These are phyloP conservation scores for Stipa capillata DNA, from an alignment of 176 grass and related monocot species.

Conservation along the genomic window DNA sequence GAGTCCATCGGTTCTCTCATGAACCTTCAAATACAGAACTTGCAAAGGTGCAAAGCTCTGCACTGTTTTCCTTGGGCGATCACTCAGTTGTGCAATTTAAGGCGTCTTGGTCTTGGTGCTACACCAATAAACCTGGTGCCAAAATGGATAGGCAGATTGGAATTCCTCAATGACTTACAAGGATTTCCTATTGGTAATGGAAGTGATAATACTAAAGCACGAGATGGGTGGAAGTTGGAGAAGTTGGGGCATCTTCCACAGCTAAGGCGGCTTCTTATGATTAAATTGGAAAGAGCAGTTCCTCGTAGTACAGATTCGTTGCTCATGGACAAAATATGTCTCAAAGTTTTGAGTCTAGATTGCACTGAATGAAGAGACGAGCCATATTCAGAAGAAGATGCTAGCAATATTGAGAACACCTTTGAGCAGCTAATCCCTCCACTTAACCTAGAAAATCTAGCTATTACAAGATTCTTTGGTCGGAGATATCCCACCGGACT, in stretches of 20 bases:
- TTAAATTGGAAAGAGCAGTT: neutral
- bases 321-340: neutral
- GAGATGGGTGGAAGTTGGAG: constrained; percentile 1
- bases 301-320: neutral
- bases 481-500: too few species aligned
- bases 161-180: too few species aligned
- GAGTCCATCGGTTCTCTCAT: neutral
- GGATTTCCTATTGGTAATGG: neutral
- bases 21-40: constrained; percentile 7
- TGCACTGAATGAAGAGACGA: too few species aligned
- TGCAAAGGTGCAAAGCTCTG: neutral
- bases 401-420: too few species aligned
- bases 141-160: constrained; percentile 2
- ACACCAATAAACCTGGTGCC: constrained; percentile 7
- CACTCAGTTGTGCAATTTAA: too few species aligned
- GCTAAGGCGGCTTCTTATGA: neutral
- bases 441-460: too few species aligned
- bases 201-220: neutral
- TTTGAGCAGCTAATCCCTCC: too few species aligned
- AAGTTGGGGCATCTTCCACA: neutral
- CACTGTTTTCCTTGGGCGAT: neutral
- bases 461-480: too few species aligned
- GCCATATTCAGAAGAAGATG: too few species aligned
- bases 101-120: neutral
- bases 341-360: neutral